Evolutionary conservation across 139 green algal genomes (phyloP), one percentile per base, ranked within the genome.

Genomic region (Picochlorum sp.): DNA sequence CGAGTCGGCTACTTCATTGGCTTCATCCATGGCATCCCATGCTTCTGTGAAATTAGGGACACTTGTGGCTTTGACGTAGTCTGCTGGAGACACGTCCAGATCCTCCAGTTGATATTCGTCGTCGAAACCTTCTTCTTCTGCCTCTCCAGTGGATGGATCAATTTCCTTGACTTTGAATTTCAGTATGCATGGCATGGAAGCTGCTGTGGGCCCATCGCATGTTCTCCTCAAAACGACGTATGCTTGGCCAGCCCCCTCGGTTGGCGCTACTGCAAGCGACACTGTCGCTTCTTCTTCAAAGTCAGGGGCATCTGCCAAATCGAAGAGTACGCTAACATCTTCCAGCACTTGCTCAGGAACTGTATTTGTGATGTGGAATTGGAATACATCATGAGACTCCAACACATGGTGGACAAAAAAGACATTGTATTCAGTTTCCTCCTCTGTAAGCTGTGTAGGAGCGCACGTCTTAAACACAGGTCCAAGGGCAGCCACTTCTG

Each of bases 51-150:
- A 99, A 81, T 96, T 96, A 51, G 79, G 28, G 44, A 95, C 61
- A 6, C 13, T 11, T 8, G 71, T 67, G 11, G 76, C 75, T 58
- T 83, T 84, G 30, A 98, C 76, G 74, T 96, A 99, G 80, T 99
- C 91, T 3, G 77, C 71, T 0, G 82, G 51, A 0, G 68, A 65
- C 3, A 83, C 30, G 63, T 94, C 85, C 32, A 96, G 24, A 55
- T 97, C 92, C 76, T 98, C 92, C 63, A 98, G 77, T 73, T 90
- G 82, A 78, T 99, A 99, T 83, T 99, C 94, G 63, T 99, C 94
- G 30, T 94, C 88, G 59, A 96, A 99, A 4, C 94, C 88, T 9
- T 94, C 85, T 76, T 95, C 89, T 72, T 95, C 89, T 2, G 80
- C 79, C 65, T 95, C 88, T 69, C 92, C 92, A 44, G 82, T 94